Percentiles rank a stretch among this genome's conserved stretches.
These are phyloP conservation scores for Citrus hindsii DNA, from an alignment of 345 rosid genomes.

Conservation along the genomic window DNA sequence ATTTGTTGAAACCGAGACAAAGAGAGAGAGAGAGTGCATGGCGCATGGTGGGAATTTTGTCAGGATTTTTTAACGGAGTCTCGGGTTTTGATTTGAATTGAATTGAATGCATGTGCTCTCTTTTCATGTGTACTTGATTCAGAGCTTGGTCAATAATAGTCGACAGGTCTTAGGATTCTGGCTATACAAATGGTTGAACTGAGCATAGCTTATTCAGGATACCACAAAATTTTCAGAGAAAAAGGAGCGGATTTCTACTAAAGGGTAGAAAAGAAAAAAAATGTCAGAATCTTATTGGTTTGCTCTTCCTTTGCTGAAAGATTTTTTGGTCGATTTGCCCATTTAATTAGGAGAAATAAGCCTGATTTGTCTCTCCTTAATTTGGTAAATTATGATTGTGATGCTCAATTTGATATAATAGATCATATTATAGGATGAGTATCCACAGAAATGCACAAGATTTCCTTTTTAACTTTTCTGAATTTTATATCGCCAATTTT, in stretches of 20 bases:
- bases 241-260: background rate
- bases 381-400: background rate
- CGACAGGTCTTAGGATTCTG: background rate
- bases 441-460: too few relatives aligned
- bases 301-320: background rate
- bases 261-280: background rate
- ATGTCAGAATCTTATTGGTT: background rate
- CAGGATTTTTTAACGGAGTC: slow-evolving; percentile 28
- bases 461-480: background rate
- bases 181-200: background rate
- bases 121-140: slow-evolving; percentile 3
- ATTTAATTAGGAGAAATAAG: background rate
- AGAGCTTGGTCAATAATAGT: slow-evolving; percentile 9
- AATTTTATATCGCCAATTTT: too few relatives aligned
- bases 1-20: slow-evolving; percentile 18
- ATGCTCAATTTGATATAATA: background rate
- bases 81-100: slow-evolving; percentile 20
- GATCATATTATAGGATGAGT: background rate
- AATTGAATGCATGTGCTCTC: slow-evolving; percentile 23
- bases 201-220: background rate
- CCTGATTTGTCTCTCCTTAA: background rate
- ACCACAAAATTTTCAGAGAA: background rate
- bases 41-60: slow-evolving; percentile 34
- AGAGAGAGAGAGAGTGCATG: slow-evolving; percentile 23
- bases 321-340: background rate